Evolutionary conservation across 306 rosid genomes (phyloP).

Genomic region (Argentina anserina): DNA sequence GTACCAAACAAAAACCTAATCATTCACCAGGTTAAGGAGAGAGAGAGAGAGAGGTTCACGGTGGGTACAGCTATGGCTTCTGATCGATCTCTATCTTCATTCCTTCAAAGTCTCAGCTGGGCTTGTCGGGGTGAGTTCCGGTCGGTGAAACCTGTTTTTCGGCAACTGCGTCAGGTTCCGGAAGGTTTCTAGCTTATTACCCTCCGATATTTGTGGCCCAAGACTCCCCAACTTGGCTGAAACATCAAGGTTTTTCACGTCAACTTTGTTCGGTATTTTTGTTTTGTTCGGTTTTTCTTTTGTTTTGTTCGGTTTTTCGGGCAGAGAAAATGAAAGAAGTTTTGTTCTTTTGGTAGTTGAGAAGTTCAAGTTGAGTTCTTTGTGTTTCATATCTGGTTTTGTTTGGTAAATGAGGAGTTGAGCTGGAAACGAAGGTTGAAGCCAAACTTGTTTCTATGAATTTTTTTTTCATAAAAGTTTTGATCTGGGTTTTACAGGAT

Average conservation of each 20-base stretch:
- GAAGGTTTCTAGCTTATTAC: slow-evolving; percentile 27
- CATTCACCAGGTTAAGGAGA: background rate
- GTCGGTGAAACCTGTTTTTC: slow-evolving; percentile 17
- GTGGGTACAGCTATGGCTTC: slow-evolving; percentile 38
- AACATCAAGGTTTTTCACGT: slow-evolving; percentile 42
- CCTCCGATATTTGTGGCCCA: slow-evolving; percentile 3
- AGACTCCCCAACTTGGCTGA: slow-evolving; percentile 4
- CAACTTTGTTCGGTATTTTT: slow-evolving; percentile 6
- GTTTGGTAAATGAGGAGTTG: slow-evolving; percentile 25
- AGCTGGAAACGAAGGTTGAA: slow-evolving; percentile 4
- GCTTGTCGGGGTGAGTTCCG: slow-evolving; percentile 30
- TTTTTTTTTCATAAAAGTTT: background rate
- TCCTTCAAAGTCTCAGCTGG: slow-evolving; percentile 33
- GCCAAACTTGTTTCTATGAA: background rate
- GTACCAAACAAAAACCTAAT: slow-evolving; percentile 19
- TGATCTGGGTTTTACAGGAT: slow-evolving; percentile 4
- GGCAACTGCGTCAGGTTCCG: slow-evolving; percentile 27
- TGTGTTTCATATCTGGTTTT: slow-evolving; percentile 4
- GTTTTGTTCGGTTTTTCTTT: background rate
- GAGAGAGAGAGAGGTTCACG: background rate
- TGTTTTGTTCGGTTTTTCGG: background rate
- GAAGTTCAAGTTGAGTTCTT: slow-evolving; percentile 9
- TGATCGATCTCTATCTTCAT: slow-evolving; percentile 22
- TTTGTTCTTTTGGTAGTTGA: background rate
- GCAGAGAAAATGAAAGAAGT: slow-evolving; percentile 10